Evolutionary conservation across 169 alveolate genomes (phyloP).

Genomic region (Eimeria tenella): DNA sequence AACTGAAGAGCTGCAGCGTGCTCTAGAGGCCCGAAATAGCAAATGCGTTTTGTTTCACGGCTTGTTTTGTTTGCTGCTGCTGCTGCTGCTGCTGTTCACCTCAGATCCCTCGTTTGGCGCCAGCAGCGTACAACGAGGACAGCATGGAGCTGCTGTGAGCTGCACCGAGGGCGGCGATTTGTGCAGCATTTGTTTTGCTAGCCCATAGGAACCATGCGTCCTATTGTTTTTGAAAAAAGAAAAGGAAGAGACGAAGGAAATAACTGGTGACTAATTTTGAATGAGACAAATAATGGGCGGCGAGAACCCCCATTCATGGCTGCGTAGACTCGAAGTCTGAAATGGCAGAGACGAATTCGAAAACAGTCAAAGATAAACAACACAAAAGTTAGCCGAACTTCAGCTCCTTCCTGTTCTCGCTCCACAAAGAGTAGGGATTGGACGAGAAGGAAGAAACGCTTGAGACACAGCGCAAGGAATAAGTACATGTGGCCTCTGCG

Average conservation of each 20-base stretch:
- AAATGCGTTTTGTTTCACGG: too few relatives aligned
- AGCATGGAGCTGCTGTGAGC: constrained; percentile 51
- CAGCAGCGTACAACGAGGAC: constrained; percentile 47
- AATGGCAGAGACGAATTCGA: not conserved
- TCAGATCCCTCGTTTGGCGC: constrained; percentile 73
- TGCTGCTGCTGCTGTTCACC: not conserved
- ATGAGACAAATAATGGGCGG: too few relatives aligned
- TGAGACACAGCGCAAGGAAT: too few relatives aligned
- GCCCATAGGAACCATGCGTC: too few relatives aligned
- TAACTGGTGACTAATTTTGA: not conserved
- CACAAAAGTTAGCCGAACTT: not conserved
- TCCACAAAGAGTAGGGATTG: too few relatives aligned
- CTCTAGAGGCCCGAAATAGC: too few relatives aligned
- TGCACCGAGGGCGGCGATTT: not conserved
- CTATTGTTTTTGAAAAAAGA: not conserved
- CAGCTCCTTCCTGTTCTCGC: too few relatives aligned
- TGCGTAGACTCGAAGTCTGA: not conserved
- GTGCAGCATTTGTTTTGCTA: not conserved
- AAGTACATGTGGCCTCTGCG: too few relatives aligned
- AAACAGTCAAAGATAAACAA: not conserved
- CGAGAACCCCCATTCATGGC: too few relatives aligned
- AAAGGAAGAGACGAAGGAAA: not conserved
- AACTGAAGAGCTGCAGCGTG: too few relatives aligned
- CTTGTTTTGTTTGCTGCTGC: not conserved
- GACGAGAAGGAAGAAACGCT: too few relatives aligned